Evolutionary conservation across 345 rosid genomes (phyloP), one percentile per base, ranked within the genome.

Genomic region (Gossypium mustelinum): DNA sequence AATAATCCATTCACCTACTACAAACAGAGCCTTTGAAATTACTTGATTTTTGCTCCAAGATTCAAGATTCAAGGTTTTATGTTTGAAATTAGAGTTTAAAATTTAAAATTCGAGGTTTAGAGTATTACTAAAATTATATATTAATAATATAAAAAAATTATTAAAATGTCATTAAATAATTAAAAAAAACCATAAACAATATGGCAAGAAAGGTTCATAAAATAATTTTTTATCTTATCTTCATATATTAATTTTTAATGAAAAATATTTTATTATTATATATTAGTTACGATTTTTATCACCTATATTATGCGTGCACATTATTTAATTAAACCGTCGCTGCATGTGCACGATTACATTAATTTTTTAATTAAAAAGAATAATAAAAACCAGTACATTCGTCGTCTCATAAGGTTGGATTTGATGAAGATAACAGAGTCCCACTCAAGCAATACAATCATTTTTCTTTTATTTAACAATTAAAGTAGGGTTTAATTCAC

Each of bases 121-220:
- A 0, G 0, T 34, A 34, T 34, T 34, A 34, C 0, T 0, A 5
- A 34, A 34, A 34, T 34, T 5, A 34, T 5, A 34, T 5, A 1
- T 34, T 1, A 34, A 34, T 34, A 0, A 34, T 0, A 5, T 34
- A 0, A 5, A 34, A 34, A 34, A 34, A 4, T 34, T 34, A 1
- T 0, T 4, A 5, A 34, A 1, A 34, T 34, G 0, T 34, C 0
- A 34, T 34, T 34, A 34, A 34, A 5, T 34, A 5, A 34, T 34
- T 34, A 0, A 34, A 34, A 22, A 34, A 5, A 0, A 34, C 0
- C 0, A 5, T 34, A 34, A 34, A 34, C 5, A 1, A 1, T 34
- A 7, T 34, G 7, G 0, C 1, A 0, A 0, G 0, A 34, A 5
- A 34, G 0, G 0, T 34, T 7, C 0, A 34, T 34, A 34, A 34